phyloP scores from a whole-genome alignment of 2,329 filamentous ascomycete genomes.

The Pestalotiopsis sp. region DNA sequence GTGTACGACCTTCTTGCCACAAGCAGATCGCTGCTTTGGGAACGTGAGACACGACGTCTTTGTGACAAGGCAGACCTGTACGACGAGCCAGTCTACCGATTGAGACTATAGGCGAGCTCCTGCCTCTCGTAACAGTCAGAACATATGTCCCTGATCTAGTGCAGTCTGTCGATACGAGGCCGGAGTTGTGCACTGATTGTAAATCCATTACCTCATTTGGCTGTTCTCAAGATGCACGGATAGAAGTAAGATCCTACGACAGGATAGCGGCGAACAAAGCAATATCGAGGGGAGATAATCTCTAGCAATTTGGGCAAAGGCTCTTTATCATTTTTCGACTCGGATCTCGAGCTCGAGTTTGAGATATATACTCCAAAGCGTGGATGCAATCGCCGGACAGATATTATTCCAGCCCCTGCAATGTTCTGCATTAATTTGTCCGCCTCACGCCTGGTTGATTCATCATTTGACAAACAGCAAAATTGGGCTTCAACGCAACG shows the following conservation, averaged over 20 bases:
- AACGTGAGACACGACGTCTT: neutral
- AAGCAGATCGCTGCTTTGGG: neutral
- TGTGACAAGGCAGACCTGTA: neutral
- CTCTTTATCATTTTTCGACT: too few relatives aligned
- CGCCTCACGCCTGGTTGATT: neutral
- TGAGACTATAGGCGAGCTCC: too few relatives aligned
- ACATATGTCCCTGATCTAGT: too few relatives aligned
- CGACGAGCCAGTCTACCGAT: neutral
- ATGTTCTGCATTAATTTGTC: neutral
- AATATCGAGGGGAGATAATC: too few relatives aligned
- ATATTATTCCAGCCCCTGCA: neutral
- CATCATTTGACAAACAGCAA: too few relatives aligned
- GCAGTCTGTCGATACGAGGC: neutral
- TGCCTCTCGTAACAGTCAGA: too few relatives aligned
- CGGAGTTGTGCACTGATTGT: neutral
- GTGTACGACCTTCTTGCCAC: neutral
- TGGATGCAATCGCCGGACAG: neutral
- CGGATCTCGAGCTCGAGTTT: neutral
- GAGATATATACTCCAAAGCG: neutral
- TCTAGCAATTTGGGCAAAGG: too few relatives aligned
- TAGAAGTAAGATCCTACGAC: too few relatives aligned
- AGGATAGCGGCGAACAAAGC: too few relatives aligned
- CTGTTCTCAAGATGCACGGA: neutral
- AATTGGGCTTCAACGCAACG: too few relatives aligned
- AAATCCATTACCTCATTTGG: neutral